Evolutionary conservation across 306 rosid genomes (phyloP).

Genomic region (Leucaena leucocephala): DNA sequence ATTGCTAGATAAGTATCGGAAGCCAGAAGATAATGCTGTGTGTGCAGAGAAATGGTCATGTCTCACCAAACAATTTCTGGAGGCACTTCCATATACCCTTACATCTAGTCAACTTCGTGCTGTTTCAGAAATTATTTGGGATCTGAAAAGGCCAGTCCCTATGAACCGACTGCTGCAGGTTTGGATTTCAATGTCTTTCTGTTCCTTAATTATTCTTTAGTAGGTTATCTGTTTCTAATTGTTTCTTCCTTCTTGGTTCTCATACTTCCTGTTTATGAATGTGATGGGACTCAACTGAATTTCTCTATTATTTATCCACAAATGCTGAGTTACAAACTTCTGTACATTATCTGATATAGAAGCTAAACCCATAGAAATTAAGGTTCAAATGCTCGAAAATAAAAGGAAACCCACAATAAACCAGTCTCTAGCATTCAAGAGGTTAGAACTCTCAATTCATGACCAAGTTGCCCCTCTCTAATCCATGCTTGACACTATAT

Average conservation of each 20-base stretch:
- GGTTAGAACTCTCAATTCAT: neutral
- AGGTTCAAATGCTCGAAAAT: neutral
- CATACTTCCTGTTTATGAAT: neutral
- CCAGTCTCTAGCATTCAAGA: neutral
- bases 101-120: slow-evolving; percentile 86
- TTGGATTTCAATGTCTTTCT: slow-evolving; percentile 34
- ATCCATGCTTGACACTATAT: neutral
- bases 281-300: neutral
- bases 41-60: slow-evolving; percentile 77
- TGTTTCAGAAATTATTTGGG: slow-evolving; percentile 91
- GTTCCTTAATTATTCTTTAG: slow-evolving; percentile 20
- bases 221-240: slow-evolving; percentile 30
- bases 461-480: neutral
- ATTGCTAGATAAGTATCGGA: slow-evolving; percentile 78
- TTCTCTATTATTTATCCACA: neutral
- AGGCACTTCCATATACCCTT: slow-evolving; percentile 56
- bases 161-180: slow-evolving; percentile 98
- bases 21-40: slow-evolving; percentile 58
- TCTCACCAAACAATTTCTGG: slow-evolving; percentile 44
- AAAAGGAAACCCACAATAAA: neutral
- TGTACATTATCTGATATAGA: neutral
- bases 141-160: slow-evolving; percentile 82
- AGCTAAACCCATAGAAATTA: neutral
- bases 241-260: slow-evolving; percentile 21
- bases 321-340: neutral